These are phyloP conservation scores for Hericium erinaceus DNA, from an alignment of 768 basidiomycete species.

Conservation along the genomic window DNA sequence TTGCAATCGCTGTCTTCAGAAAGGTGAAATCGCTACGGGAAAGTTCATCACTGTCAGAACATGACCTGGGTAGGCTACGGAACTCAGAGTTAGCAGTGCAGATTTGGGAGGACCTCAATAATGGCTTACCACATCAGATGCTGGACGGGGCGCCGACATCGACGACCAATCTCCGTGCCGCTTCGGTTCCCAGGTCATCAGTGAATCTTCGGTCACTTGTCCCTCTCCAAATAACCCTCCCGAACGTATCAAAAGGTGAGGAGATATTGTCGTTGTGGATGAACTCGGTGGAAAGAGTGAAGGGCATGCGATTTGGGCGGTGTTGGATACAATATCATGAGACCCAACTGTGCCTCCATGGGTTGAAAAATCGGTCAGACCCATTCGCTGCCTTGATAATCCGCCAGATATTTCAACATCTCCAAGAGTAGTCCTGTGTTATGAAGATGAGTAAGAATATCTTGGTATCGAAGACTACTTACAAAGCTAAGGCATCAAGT, in stretches of 20 bases:
- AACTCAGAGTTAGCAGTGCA: neutral
- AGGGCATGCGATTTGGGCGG: too few relatives aligned
- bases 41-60: neutral
- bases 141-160: neutral
- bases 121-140: neutral
- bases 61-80: neutral
- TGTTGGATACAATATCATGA: too few relatives aligned
- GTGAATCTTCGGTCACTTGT: slow-evolving; percentile 38
- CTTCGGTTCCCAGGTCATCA: slow-evolving; percentile 55
- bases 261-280: neutral
- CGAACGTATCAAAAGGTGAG: neutral
- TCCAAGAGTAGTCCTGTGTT: neutral
- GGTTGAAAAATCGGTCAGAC: too few relatives aligned
- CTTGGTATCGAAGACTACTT: slow-evolving; percentile 15
- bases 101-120: neutral
- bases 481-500: slow-evolving; percentile 47
- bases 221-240: neutral
- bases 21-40: neutral
- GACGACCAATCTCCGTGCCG: slow-evolving; percentile 15
- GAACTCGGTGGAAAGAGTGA: too few relatives aligned
- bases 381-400: too few relatives aligned
- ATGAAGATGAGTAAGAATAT: too few relatives aligned
- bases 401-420: neutral
- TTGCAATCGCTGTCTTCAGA: too few relatives aligned
- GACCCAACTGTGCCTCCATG: too few relatives aligned